These are phyloP conservation scores for Cryptosporidium baileyi DNA, from an alignment of 169 alveolate genomes.

Conservation along the genomic window DNA sequence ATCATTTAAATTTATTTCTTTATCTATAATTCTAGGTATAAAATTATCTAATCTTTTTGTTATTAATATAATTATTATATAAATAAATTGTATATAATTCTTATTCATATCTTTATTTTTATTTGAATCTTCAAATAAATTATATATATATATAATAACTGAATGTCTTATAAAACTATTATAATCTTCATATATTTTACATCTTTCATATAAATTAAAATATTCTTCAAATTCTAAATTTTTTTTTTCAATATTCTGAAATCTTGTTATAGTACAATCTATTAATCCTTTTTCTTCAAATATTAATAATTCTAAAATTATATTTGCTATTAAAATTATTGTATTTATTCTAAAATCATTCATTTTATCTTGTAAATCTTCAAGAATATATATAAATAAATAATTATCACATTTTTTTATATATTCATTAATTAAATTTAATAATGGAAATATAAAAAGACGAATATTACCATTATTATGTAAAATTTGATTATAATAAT, in stretches of 20 bases:
- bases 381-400: not conserved
- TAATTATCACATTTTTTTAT: not conserved
- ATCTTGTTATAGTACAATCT: conserved; percentile 21
- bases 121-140: conserved; percentile 46
- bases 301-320: conserved; percentile 10
- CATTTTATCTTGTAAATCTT: not conserved
- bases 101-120: conserved; percentile 17
- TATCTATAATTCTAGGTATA: conserved; percentile 5
- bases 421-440: not conserved
- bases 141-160: conserved; percentile 34
- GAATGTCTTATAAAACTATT: conserved; percentile 21
- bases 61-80: conserved; percentile 38
- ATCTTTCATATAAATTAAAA: conserved; percentile 15
- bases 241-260: not conserved
- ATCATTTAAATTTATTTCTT: not conserved
- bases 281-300: conserved; percentile 46
- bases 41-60: conserved; percentile 52
- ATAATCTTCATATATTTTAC: conserved; percentile 53
- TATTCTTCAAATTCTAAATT: not conserved
- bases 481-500: not conserved
- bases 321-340: not conserved
- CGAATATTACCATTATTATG: not conserved
- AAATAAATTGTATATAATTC: conserved; percentile 17
- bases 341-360: not conserved
- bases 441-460: conserved; percentile 43